A percentile compares a stretch with the other conserved stretches of the same genome.
Conservation (phyloP, 164 flowering plant species). For the Pachysandra terminalis region DNA sequence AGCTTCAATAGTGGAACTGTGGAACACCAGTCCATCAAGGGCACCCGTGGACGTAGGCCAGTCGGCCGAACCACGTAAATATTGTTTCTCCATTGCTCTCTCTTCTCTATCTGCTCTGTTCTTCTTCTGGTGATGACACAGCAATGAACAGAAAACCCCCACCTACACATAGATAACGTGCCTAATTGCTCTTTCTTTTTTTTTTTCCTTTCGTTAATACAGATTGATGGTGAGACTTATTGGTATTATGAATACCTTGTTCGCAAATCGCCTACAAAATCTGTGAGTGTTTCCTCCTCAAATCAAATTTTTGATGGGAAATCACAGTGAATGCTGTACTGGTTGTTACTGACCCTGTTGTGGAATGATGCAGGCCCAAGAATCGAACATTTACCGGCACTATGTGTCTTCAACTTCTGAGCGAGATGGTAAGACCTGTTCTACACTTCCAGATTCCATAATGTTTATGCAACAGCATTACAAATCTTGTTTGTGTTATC, state of each 20-base stretch:
- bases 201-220: too few species aligned
- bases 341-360: conserved; percentile 3
- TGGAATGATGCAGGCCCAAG: conserved; percentile 57
- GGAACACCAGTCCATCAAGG: too few species aligned
- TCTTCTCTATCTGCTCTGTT: too few species aligned
- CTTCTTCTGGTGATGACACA: too few species aligned
- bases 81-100: too few species aligned
- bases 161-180: not conserved
- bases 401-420: conserved; percentile 84
- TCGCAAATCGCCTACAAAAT: conserved; percentile 85
- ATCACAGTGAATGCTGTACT: too few species aligned
- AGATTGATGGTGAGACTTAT: conserved; percentile 90
- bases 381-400: conserved; percentile 61
- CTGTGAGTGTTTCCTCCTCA: conserved; percentile 36
- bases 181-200: conserved; percentile 5
- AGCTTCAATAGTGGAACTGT: too few species aligned
- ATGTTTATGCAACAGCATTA: not conserved
- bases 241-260: conserved; percentile 91
- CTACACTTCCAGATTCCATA: not conserved
- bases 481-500: not conserved
- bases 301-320: not conserved
- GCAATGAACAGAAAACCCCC: too few species aligned
- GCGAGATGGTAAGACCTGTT: conserved; percentile 66
- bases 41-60: too few species aligned
- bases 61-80: too few species aligned